Percentiles rank a stretch among this genome's conserved stretches.
Evolutionary conservation across 306 rosid genomes (phyloP).

Genomic region (Quercus gilva): DNA sequence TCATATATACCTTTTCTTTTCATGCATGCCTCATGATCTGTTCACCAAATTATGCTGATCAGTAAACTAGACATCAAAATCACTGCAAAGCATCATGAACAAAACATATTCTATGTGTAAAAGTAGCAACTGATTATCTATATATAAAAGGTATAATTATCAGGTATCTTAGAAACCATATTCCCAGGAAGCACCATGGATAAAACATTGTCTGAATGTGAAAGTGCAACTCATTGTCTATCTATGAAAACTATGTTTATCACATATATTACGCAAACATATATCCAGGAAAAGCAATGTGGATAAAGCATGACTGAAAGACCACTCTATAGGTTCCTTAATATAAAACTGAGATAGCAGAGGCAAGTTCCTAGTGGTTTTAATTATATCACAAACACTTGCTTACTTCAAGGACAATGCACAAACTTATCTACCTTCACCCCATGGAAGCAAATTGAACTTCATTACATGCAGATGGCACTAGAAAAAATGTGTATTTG

Average conservation of each 20-base stretch:
- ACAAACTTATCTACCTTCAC: too few species aligned
- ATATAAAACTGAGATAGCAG: not conserved
- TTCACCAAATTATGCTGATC: constrained; percentile 28
- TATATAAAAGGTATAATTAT: too few species aligned
- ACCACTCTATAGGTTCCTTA: not conserved
- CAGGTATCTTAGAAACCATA: not conserved
- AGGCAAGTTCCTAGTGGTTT: not conserved
- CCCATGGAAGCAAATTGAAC: too few species aligned
- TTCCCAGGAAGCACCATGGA: not conserved
- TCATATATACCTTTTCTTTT: constrained; percentile 37
- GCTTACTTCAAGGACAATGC: too few species aligned
- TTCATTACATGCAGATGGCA: too few species aligned
- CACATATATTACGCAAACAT: not conserved
- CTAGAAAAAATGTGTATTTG: too few species aligned
- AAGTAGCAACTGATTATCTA: too few species aligned
- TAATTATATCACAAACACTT: not conserved
- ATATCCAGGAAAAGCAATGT: not conserved
- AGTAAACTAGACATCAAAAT: constrained; percentile 19
- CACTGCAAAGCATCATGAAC: constrained; percentile 8
- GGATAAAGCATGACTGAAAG: not conserved
- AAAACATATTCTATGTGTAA: not conserved
- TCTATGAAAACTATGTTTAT: not conserved
- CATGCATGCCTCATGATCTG: constrained; percentile 83
- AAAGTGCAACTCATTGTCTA: not conserved
- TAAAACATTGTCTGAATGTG: not conserved